phyloP scores from a whole-genome alignment of 768 basidiomycete genomes.

The Ramaria sp. region DNA sequence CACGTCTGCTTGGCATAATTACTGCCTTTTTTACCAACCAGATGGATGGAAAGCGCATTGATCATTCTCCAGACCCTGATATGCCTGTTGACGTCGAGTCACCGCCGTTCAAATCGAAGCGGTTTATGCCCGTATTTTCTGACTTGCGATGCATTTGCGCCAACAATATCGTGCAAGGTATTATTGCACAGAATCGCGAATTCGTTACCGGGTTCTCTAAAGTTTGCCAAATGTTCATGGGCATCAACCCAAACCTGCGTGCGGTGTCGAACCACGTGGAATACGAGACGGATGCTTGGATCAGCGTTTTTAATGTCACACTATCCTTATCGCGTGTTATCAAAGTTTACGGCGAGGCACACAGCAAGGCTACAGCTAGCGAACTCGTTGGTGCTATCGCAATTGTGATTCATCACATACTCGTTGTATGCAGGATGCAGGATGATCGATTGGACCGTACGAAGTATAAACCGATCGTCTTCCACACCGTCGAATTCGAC shows the following conservation, averaged over 20 bases:
- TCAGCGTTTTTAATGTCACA: conserved; percentile 91
- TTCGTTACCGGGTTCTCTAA: conserved; percentile 63
- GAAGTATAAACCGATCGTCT: conserved; percentile 51
- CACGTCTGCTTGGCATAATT: conserved; percentile 73
- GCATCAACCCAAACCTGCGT: conserved; percentile 83
- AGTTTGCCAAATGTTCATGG: conserved; percentile 86
- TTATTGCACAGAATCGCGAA: conserved; percentile 58
- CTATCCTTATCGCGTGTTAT: conserved; percentile 81
- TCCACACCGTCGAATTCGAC: conserved; percentile 61
- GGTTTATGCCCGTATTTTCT: conserved; percentile 91
- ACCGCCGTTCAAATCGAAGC: conserved; percentile 85
- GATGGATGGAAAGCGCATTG: conserved; percentile 60
- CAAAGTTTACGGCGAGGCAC: conserved; percentile 83
- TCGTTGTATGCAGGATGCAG: conserved; percentile 57
- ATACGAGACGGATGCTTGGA: conserved; percentile 96
- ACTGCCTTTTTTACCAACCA: conserved; percentile 90
- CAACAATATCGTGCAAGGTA: conserved; percentile 65
- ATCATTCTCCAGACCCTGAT: conserved; percentile 23
- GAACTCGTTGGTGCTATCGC: conserved; percentile 58
- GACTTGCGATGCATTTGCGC: conserved; percentile 81
- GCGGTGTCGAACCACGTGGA: conserved; percentile 79
- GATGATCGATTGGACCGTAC: conserved; percentile 56
- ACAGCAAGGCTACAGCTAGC: conserved; percentile 40
- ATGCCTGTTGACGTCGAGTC: conserved; percentile 65
- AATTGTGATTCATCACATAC: conserved; percentile 59